phyloP scores from a whole-genome alignment of 2,329 filamentous ascomycete genomes.

The Huntiella decipiens region DNA sequence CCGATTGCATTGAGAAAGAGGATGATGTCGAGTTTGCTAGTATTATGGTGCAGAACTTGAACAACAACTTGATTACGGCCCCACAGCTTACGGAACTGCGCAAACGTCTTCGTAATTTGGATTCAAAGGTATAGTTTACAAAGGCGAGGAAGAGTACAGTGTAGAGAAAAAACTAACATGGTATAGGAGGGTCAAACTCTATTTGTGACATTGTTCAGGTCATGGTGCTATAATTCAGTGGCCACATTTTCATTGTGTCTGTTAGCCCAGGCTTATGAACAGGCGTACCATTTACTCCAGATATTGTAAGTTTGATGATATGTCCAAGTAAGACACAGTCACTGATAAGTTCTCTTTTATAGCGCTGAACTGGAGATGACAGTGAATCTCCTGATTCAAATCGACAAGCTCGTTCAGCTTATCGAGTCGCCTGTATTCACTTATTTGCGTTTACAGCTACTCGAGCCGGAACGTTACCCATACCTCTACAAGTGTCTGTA shows the following conservation, averaged over 20 bases:
- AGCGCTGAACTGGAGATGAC: constrained; percentile 97
- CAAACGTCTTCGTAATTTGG: constrained; percentile 74
- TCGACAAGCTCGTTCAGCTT: constrained; percentile 92
- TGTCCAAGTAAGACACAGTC: neutral
- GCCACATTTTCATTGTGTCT: constrained; percentile 92
- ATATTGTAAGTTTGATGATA: constrained; percentile 50
- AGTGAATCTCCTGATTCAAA: constrained; percentile 95
- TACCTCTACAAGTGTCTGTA: constrained; percentile 97
- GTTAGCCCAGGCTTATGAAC: constrained; percentile 91
- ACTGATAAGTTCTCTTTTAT: neutral
- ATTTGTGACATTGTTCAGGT: constrained; percentile 83
- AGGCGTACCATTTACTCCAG: constrained; percentile 86
- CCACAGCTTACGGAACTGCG: constrained; percentile 82
- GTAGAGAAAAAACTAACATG: constrained; percentile 3
- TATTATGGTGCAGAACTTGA: constrained; percentile 98
- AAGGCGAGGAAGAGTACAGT: neutral
- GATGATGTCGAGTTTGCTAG: constrained; percentile 97
- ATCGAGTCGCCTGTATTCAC: constrained; percentile 96
- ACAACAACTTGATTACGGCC: constrained; percentile 96
- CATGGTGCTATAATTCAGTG: constrained; percentile 97
- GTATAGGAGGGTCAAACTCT: constrained; percentile 75
- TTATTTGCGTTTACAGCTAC: constrained; percentile 81
- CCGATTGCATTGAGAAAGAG: constrained; percentile 92
- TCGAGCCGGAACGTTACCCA: constrained; percentile 88
- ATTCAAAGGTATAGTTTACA: constrained; percentile 43